Base-by-base conservation (phyloP, 345 rosid species). In the Dipteronia dyeriana region DNA sequence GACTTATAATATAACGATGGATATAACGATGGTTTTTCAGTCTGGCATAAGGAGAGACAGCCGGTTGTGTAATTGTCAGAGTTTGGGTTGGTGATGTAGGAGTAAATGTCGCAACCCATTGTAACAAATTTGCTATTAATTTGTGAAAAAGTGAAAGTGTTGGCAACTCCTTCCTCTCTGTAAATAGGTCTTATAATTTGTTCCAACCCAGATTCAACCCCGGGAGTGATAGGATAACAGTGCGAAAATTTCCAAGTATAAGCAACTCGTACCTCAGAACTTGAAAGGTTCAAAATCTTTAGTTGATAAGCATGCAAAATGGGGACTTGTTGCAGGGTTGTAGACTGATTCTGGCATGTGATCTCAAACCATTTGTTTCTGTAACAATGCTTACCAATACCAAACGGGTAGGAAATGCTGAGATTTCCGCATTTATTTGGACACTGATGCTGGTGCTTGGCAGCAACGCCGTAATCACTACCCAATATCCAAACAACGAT, bases 341-440 rank as follows among this genome's bases (percentile, higher is more conserved):
- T n/a, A 43, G 51, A 22, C 29, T 67, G 31, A 14, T 34, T 63
- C 22, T 75, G 54, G 75, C 82, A 76, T 11, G 53, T 67, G 67
- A 82, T 43, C 66, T 66, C 49, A 17, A 66, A 76, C 41, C 70
- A 62, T n/a, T 61, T 47, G 57, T 66, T 65, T 64, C 16, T 60
- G 80, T 43, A 76, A 43, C 80, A 76, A 3, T 34, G 53, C 43
- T 79, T 45, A 17, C 78, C 64, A 0, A 73, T 73, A 41, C 85
- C 76, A 19, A 79, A 79, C 1, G 80, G 80, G 68, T 79, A 79
- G 9, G 63, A 77, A 66, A 76, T 75, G 66, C 54, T 76, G 17
- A 45, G 38, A 38, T 79, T 68, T 12, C 82, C 80, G n/a, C 80
- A 82, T 59, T 67, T 82, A 8, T 16, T 75, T 0, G n/a, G 74